These are phyloP conservation scores for Eucalyptus sp. DNA, from an alignment of 345 rosid species.

Conservation along the genomic window DNA sequence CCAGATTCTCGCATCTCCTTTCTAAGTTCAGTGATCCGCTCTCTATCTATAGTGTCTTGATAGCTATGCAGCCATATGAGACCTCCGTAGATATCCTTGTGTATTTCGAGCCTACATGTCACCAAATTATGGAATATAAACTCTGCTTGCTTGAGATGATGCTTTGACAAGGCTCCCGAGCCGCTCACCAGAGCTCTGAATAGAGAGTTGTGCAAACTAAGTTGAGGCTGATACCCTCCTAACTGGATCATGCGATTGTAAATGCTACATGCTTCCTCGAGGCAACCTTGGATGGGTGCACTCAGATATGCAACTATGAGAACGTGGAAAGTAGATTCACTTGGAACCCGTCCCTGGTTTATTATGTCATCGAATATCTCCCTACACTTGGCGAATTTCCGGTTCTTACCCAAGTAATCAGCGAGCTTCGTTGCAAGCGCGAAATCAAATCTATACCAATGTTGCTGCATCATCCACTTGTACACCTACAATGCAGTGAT, in stretches of 20 bases:
- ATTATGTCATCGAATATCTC: slow-evolving; percentile 74
- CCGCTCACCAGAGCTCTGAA: slow-evolving; percentile 59
- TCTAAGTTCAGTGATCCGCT: slow-evolving; percentile 39
- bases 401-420: slow-evolving; percentile 73
- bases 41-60: slow-evolving; percentile 52
- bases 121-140: slow-evolving; percentile 66
- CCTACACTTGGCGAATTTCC: slow-evolving; percentile 63
- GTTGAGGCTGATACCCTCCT: slow-evolving; percentile 71
- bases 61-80: slow-evolving; percentile 81
- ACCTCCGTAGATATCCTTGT: slow-evolving; percentile 58
- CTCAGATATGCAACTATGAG: slow-evolving; percentile 73
- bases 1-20: slow-evolving; percentile 56
- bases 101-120: slow-evolving; percentile 57
- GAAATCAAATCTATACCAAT: slow-evolving; percentile 80
- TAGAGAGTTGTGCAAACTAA: slow-evolving; percentile 65
- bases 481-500: slow-evolving; percentile 38
- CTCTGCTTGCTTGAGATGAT: slow-evolving; percentile 77
- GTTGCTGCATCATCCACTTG: slow-evolving; percentile 87
- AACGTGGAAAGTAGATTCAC: slow-evolving; percentile 80
- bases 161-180: slow-evolving; percentile 39
- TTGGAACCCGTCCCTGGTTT: slow-evolving; percentile 85
- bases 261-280: slow-evolving; percentile 71
- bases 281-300: slow-evolving; percentile 49
- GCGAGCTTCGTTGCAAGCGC: slow-evolving; percentile 83
- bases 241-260: slow-evolving; percentile 88